phyloP scores from a whole-genome alignment of 23 red algal genomes.

The Gracilaria vermiculophylla region DNA sequence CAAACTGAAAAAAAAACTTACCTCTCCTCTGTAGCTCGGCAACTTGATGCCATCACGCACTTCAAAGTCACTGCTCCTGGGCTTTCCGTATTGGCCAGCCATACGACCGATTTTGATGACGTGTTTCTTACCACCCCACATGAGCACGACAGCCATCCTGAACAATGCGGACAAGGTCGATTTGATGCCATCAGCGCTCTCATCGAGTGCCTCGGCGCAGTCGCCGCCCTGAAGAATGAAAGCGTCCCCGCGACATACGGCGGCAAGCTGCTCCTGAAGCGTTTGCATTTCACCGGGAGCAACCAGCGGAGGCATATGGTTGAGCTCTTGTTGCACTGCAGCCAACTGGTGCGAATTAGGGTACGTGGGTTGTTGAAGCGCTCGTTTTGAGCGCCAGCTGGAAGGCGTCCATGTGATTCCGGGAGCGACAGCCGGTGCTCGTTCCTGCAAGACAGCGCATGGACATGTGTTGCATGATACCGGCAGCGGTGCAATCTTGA shows the following conservation, averaged over 20 bases:
- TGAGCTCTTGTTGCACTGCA: conserved; percentile 51
- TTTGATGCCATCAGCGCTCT: conserved; percentile 78
- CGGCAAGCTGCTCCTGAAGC: conserved; percentile 75
- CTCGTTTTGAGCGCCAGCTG: conserved; percentile 82
- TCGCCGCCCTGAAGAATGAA: conserved; percentile 99
- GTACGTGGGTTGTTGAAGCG: conserved; percentile 86
- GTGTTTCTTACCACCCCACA: conserved; percentile 86
- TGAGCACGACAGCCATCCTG: conserved; percentile 96
- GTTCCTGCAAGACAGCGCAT: conserved; percentile 38
- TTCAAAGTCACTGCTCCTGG: conserved; percentile 78
- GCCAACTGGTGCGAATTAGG: conserved; percentile 61
- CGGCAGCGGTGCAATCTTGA: not conserved
- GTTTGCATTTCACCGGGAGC: conserved; percentile 73
- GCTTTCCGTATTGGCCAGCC: conserved; percentile 98
- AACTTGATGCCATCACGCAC: conserved; percentile 76
- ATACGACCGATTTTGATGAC: conserved; percentile 98
- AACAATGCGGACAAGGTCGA: conserved; percentile 85
- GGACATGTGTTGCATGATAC: not conserved
- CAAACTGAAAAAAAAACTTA: conserved; percentile 1
- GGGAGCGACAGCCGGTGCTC: not conserved
- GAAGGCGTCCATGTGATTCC: conserved; percentile 66
- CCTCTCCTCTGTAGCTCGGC: conserved; percentile 92
- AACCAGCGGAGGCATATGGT: conserved; percentile 73
- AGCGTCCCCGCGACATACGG: conserved; percentile 63
- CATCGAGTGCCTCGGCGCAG: conserved; percentile 91